Percentiles rank a stretch among this genome's conserved stretches.
Conservation (phyloP, 495 filamentous ascomycete species). For the Glonium stellatum region DNA sequence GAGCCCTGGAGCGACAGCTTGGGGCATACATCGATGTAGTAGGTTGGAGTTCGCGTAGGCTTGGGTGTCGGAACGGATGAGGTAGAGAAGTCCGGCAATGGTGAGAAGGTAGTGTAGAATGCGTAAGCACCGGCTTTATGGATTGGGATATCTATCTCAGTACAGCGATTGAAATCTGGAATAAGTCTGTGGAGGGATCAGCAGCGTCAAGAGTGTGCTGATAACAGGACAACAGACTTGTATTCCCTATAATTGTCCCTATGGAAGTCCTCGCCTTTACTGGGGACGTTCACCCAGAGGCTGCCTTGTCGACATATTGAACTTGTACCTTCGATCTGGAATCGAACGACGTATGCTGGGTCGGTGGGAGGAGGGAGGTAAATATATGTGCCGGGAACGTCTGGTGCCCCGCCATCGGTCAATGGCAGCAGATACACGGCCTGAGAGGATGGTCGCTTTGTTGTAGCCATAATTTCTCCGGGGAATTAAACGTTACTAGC, state of each 20-base stretch:
- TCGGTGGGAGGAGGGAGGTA: constrained; percentile 72
- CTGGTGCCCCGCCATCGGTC: constrained; percentile 85
- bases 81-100: constrained; percentile 70
- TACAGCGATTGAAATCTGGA: constrained; percentile 85
- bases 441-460: constrained; percentile 14
- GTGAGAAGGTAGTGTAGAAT: constrained; percentile 90
- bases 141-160: constrained; percentile 83
- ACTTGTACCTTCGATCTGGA: constrained; percentile 91
- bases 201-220: neutral
- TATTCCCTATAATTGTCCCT: constrained; percentile 75
- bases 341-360: constrained; percentile 71
- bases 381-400: constrained; percentile 82
- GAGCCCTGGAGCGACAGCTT: constrained; percentile 63
- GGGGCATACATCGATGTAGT: constrained; percentile 86
- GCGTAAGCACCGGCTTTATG: constrained; percentile 81
- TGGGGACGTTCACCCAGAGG: constrained; percentile 92
- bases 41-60: constrained; percentile 60
- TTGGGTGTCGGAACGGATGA: constrained; percentile 44
- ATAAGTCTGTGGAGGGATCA: constrained; percentile 53
- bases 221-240: constrained; percentile 46
- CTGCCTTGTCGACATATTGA: constrained; percentile 90
- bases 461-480: neutral
- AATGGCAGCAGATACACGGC: constrained; percentile 76
- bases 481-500: neutral
- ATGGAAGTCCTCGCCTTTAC: constrained; percentile 62